Percentiles rank a stretch among this genome's conserved stretches.
Conservation (phyloP, 805 yeast genomes). For the Metschnikowia borealis region DNA sequence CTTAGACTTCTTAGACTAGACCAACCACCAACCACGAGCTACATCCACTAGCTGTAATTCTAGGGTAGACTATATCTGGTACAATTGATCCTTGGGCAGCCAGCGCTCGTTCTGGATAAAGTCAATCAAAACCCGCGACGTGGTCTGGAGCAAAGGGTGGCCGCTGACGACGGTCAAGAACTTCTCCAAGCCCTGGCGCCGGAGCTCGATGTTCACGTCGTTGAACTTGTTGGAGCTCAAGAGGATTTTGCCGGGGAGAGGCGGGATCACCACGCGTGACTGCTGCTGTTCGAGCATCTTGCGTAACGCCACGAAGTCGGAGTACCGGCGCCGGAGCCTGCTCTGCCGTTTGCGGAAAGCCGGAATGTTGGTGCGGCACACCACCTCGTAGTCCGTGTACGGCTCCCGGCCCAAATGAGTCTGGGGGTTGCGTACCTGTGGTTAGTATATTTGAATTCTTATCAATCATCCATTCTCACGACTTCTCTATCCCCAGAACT, state of each 20-base stretch:
- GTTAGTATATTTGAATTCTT: conserved; percentile 18
- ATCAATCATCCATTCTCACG: no score
- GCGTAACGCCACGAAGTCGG: conserved; percentile 82
- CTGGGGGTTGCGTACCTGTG: conserved; percentile 59
- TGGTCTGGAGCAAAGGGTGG: conserved; percentile 90
- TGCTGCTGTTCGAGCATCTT: conserved; percentile 71
- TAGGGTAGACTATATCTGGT: conserved; percentile 7
- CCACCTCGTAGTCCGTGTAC: conserved; percentile 89
- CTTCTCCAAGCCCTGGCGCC: conserved; percentile 79
- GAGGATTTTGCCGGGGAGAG: conserved; percentile 84
- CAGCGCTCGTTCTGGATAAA: conserved; percentile 86
- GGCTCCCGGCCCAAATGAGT: conserved; percentile 66
- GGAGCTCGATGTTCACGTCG: conserved; percentile 75
- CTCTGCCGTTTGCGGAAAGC: conserved; percentile 65
- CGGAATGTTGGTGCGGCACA: conserved; percentile 88
- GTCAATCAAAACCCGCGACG: conserved; percentile 67
- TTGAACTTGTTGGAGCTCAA: conserved; percentile 65
- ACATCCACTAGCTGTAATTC: no score
- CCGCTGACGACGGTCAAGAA: conserved; percentile 80
- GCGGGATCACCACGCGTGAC: conserved; percentile 77
- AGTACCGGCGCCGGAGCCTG: conserved; percentile 77
- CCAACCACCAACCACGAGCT: no score
- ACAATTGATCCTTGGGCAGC: conserved; percentile 37
- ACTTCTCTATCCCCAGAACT: not conserved
- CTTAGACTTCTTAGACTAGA: no score